Percentiles rank a stretch among this genome's conserved stretches.
Conservation (phyloP, 2,329 filamentous ascomycete species). For the Colletotrichum destructivum region DNA sequence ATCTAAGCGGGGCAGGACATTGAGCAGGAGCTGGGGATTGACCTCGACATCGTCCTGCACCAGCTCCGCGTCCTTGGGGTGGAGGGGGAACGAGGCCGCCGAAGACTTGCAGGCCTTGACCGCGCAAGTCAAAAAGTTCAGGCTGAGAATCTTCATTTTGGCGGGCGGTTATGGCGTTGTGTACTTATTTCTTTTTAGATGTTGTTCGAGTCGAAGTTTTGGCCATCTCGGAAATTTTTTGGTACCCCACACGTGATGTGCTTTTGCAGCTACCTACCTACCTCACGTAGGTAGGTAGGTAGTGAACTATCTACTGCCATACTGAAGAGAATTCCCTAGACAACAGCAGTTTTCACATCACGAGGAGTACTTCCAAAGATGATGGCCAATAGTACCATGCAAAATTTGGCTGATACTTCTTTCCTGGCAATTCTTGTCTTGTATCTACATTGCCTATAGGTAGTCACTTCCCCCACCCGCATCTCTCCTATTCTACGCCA, state of each 20-base stretch:
- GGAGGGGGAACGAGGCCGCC: slow-evolving; percentile 86
- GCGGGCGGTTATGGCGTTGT: not conserved
- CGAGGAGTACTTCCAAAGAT: not conserved
- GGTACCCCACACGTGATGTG: slow-evolving; percentile 42
- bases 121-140: slow-evolving; percentile 97
- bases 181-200: slow-evolving; percentile 8
- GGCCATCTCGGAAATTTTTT: slow-evolving; percentile 35
- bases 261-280: slow-evolving; percentile 14
- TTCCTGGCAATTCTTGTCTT: slow-evolving; percentile 20
- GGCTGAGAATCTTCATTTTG: slow-evolving; percentile 91
- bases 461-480: not conserved
- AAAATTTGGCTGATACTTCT: not conserved
- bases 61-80: slow-evolving; percentile 92
- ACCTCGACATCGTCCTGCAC: slow-evolving; percentile 87
- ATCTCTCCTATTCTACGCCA: slow-evolving; percentile 52
- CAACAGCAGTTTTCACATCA: slow-evolving; percentile 2
- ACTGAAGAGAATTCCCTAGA: not conserved
- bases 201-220: slow-evolving; percentile 36
- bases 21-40: slow-evolving; percentile 85
- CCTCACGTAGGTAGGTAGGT: too few relatives aligned
- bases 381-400: too few relatives aligned
- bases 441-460: slow-evolving; percentile 6
- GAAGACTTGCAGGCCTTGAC: slow-evolving; percentile 94
- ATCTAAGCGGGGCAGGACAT: slow-evolving; percentile 89
- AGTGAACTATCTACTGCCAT: slow-evolving; percentile 20